phyloP scores from a whole-genome alignment of 2,329 filamentous ascomycete species.

The Ascocoryne sarcoides region DNA sequence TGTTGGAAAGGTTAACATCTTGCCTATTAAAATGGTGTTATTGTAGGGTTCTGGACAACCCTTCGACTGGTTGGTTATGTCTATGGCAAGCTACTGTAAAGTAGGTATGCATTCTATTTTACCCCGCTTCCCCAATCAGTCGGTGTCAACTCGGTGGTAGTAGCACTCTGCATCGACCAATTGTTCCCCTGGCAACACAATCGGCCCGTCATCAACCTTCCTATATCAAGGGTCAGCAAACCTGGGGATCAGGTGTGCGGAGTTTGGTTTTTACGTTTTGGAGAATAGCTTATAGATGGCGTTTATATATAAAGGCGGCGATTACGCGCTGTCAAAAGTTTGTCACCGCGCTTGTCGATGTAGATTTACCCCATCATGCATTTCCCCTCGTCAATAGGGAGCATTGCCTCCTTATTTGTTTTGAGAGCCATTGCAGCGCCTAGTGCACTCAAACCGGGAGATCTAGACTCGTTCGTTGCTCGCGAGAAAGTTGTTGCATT shows the following conservation, averaged over 20 bases:
- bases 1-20: too few relatives aligned
- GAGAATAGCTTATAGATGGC: neutral
- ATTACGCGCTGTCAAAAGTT: too few relatives aligned
- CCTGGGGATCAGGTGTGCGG: neutral
- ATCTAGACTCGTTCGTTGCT: conserved; percentile 32
- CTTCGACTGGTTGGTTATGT: too few relatives aligned
- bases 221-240: neutral
- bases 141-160: neutral
- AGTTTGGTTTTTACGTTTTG: neutral
- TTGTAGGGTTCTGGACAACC: too few relatives aligned
- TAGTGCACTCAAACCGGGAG: conserved; percentile 4
- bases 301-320: neutral
- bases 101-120: too few relatives aligned
- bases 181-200: too few relatives aligned
- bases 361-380: neutral
- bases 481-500: conserved; percentile 39
- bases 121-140: neutral
- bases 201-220: too few relatives aligned
- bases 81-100: too few relatives aligned
- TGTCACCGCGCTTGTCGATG: too few relatives aligned
- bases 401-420: neutral
- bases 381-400: neutral
- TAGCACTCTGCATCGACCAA: too few relatives aligned
- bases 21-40: too few relatives aligned
- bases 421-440: conserved; percentile 7